Conservation (phyloP, 2,329 filamentous ascomycete genomes). For the Monosporascus sp. region DNA sequence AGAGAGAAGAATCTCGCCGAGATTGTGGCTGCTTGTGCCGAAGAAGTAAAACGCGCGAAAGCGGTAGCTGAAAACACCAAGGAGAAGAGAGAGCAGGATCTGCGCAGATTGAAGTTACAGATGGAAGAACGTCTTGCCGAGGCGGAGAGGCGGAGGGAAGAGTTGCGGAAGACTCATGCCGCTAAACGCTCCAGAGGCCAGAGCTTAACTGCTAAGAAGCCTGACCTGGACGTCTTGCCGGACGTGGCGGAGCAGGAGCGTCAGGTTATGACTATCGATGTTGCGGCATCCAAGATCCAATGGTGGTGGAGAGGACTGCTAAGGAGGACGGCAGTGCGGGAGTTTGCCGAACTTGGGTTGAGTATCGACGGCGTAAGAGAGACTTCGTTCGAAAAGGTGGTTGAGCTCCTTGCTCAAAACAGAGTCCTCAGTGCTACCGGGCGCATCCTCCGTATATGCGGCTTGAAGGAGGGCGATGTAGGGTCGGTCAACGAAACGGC, state of each 20-base stretch:
- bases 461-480: conserved; percentile 59
- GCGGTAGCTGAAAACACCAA: conserved; percentile 78
- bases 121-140: conserved; percentile 79
- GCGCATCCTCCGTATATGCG: conserved; percentile 64
- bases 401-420: conserved; percentile 61
- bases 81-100: conserved; percentile 71
- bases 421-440: conserved; percentile 62
- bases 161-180: conserved; percentile 53
- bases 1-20: conserved; percentile 77
- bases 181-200: conserved; percentile 49
- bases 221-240: conserved; percentile 33
- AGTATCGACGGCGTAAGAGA: conserved; percentile 66
- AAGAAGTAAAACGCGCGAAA: conserved; percentile 79
- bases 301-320: conserved; percentile 61
- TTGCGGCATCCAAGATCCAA: conserved; percentile 63
- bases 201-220: conserved; percentile 39
- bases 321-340: conserved; percentile 56
- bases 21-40: conserved; percentile 74
- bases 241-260: conserved; percentile 45
- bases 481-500: conserved; percentile 65
- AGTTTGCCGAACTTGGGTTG: conserved; percentile 62
- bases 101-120: conserved; percentile 63
- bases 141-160: conserved; percentile 66
- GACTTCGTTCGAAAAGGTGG: conserved; percentile 70
- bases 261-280: conserved; percentile 48